phyloP scores from a whole-genome alignment of 192 early-diverging fungal genomes.

The Linderina pennispora region DNA sequence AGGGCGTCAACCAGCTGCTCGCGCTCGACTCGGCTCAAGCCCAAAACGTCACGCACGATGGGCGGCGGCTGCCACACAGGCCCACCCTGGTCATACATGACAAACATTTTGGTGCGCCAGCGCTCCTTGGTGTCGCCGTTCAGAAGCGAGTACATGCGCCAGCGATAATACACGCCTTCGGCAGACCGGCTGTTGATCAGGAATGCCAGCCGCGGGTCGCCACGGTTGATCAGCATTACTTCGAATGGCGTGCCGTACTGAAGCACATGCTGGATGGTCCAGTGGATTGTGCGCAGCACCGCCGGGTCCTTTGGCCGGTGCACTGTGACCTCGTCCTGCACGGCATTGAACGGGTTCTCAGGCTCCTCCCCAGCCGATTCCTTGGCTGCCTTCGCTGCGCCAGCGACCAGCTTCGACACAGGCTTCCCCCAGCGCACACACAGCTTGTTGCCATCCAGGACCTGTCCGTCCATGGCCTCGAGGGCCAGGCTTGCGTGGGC shows the following conservation, averaged over 20 bases:
- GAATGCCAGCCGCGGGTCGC: constrained; percentile 66
- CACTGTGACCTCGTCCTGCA: constrained; percentile 58
- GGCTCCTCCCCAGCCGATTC: too few relatives aligned
- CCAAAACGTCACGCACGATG: constrained; percentile 19
- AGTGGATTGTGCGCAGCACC: constrained; percentile 66
- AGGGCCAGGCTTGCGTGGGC: constrained; percentile 63
- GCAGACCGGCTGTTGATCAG: constrained; percentile 62
- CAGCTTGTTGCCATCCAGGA: constrained; percentile 52
- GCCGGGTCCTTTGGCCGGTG: constrained; percentile 51
- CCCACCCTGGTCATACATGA: constrained; percentile 81
- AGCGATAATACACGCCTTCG: constrained; percentile 87
- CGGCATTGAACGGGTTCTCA: constrained; percentile 23
- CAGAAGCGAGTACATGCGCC: constrained; percentile 84
- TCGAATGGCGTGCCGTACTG: constrained; percentile 73
- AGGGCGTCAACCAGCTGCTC: constrained; percentile 38
- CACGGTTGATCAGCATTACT: constrained; percentile 55
- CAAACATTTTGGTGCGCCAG: constrained; percentile 77
- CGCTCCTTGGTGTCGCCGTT: constrained; percentile 69
- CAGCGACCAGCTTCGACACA: constrained; percentile 51
- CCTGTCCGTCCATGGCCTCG: constrained; percentile 56
- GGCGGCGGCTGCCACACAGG: constrained; percentile 83
- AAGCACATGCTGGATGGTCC: constrained; percentile 75
- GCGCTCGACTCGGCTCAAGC: constrained; percentile 1
- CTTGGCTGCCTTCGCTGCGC: too few relatives aligned
- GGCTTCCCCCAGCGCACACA: constrained; percentile 86